Conservation (phyloP, 2,329 filamentous ascomycete genomes). For the Pyricularia sp. region DNA sequence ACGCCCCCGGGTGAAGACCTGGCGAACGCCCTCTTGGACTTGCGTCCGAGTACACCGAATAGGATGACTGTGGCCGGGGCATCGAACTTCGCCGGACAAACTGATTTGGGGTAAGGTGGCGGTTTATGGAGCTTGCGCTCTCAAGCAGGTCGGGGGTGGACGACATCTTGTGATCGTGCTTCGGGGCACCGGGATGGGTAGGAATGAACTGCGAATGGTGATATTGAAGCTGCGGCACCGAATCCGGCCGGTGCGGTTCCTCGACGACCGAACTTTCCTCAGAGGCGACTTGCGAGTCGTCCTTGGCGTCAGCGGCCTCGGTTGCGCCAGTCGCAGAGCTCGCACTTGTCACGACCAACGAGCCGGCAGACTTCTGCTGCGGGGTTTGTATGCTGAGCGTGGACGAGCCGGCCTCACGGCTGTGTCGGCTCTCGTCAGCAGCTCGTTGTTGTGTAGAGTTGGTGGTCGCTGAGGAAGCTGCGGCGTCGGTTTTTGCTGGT, state of each 20-base stretch:
- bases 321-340: slow-evolving; percentile 43
- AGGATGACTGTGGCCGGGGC: slow-evolving; percentile 64
- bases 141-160: slow-evolving; percentile 46
- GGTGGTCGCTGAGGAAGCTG: neutral
- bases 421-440: slow-evolving; percentile 32
- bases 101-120: slow-evolving; percentile 52
- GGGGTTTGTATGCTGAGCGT: slow-evolving; percentile 35
- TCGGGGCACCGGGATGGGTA: slow-evolving; percentile 31
- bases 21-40: slow-evolving; percentile 55
- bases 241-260: slow-evolving; percentile 27
- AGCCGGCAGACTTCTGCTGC: slow-evolving; percentile 38
- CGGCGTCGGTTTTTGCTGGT: neutral
- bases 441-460: slow-evolving; percentile 7
- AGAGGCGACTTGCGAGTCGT: slow-evolving; percentile 31
- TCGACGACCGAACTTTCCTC: slow-evolving; percentile 39
- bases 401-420: slow-evolving; percentile 43
- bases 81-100: slow-evolving; percentile 47
- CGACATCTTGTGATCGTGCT: slow-evolving; percentile 28
- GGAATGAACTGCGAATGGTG: slow-evolving; percentile 41
- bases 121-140: slow-evolving; percentile 40
- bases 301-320: slow-evolving; percentile 36
- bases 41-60: slow-evolving; percentile 65
- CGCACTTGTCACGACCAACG: slow-evolving; percentile 45
- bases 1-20: slow-evolving; percentile 26
- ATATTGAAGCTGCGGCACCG: slow-evolving; percentile 52